Percentiles rank a stretch among this genome's conserved stretches.
Conservation (phyloP, 306 rosid genomes). For the Pyrus bretschneideri region DNA sequence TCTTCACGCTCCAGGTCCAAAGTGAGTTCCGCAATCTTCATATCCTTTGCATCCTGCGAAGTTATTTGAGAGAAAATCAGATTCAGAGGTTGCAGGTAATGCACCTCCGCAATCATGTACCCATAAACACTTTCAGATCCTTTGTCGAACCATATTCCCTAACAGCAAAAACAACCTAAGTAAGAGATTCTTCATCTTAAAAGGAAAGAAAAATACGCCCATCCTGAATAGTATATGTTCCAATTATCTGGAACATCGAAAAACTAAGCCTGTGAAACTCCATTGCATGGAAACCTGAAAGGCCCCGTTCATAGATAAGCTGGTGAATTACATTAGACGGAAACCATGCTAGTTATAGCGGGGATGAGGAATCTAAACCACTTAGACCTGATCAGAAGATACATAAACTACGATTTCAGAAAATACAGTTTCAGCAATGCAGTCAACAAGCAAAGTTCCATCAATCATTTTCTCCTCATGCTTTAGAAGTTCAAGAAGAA, state of each 20-base stretch:
- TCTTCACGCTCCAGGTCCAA: constrained; percentile 31
- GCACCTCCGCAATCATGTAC: background rate
- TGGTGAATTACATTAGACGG: background rate
- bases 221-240: background rate
- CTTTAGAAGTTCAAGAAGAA: background rate
- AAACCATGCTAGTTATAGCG: background rate
- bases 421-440: background rate
- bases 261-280: background rate
- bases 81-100: background rate
- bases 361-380: background rate
- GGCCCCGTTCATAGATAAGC: background rate
- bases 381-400: background rate
- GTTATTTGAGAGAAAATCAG: background rate
- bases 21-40: constrained; percentile 26
- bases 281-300: background rate
- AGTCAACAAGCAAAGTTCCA: background rate
- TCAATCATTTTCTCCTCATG: background rate
- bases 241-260: background rate
- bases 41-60: constrained; percentile 31
- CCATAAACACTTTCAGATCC: background rate
- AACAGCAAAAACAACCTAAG: background rate
- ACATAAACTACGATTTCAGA: background rate
- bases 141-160: background rate
- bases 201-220: background rate
- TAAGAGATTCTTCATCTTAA: background rate